A percentile compares a stretch with the other conserved stretches of the same genome.
Evolutionary conservation across 2,329 filamentous ascomycete species (phyloP).

Genomic region (Trichoderma breve): DNA sequence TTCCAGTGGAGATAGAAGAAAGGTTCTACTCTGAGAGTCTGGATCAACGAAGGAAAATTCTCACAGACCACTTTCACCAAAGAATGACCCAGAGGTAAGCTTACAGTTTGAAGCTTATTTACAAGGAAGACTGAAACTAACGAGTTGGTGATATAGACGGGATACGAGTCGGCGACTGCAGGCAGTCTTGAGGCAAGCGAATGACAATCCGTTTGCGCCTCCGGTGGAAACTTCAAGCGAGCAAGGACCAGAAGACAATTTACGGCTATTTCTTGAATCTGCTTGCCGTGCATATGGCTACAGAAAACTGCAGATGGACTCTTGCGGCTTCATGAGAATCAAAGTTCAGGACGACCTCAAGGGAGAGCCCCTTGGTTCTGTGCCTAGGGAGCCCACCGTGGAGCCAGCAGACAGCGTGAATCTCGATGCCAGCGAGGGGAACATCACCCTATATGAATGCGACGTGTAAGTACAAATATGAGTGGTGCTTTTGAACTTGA

Average conservation of each 20-base stretch:
- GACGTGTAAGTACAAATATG: constrained; percentile 22
- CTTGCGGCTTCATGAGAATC: constrained; percentile 24
- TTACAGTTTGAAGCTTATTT: neutral
- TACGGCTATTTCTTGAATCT: constrained; percentile 23
- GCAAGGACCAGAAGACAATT: neutral
- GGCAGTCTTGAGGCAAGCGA: neutral
- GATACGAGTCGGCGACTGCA: neutral
- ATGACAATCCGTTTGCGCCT: neutral
- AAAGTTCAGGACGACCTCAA: neutral
- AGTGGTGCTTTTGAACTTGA: neutral
- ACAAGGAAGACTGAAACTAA: neutral
- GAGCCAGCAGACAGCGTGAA: neutral
- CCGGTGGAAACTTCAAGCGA: neutral
- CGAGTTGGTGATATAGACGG: neutral
- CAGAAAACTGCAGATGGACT: constrained; percentile 27
- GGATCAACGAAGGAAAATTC: neutral
- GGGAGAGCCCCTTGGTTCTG: neutral
- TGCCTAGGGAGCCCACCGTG: neutral
- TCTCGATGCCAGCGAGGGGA: constrained; percentile 21
- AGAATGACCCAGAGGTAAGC: neutral
- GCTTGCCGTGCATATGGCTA: constrained; percentile 25
- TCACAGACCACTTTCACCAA: neutral
- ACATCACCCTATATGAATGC: constrained; percentile 26
- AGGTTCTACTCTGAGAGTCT: neutral
- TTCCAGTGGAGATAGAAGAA: neutral